These are phyloP conservation scores for Colletotrichum sp. DNA, from an alignment of 2,329 filamentous ascomycete species.

Conservation along the genomic window DNA sequence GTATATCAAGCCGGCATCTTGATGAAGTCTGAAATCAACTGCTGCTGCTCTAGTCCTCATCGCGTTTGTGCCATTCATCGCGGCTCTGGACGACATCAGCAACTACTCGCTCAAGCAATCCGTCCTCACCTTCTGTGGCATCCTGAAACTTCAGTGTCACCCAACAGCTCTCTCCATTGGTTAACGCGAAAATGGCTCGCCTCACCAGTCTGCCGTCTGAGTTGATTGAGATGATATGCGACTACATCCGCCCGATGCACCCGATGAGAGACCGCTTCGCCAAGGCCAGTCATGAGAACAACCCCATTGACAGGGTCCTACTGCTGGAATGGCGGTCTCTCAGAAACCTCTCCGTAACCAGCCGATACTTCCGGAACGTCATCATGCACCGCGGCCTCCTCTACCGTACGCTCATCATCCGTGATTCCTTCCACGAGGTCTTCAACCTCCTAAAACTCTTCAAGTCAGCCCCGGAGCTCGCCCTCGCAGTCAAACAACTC, in stretches of 20 bases:
- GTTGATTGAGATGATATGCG: not conserved
- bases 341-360: not conserved
- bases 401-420: not conserved
- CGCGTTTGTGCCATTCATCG: not conserved
- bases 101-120: not conserved
- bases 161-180: rapidly evolving
- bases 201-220: not conserved
- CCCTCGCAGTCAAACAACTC: not conserved
- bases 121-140: rapidly evolving
- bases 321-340: not conserved
- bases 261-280: not conserved
- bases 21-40: not conserved
- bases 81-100: not conserved
- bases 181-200: not conserved
- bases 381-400: not conserved
- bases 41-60: not conserved
- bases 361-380: not conserved
- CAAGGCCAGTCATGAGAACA: not conserved
- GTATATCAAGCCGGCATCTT: not conserved
- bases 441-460: not conserved
- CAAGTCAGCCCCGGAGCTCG: not conserved
- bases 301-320: not conserved
- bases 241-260: not conserved
- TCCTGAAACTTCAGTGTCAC: rapidly evolving
- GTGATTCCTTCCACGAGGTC: not conserved